Base-by-base conservation (phyloP, 371 early-diverging fungal genomes). In the Syncephalastrum sp. region DNA sequence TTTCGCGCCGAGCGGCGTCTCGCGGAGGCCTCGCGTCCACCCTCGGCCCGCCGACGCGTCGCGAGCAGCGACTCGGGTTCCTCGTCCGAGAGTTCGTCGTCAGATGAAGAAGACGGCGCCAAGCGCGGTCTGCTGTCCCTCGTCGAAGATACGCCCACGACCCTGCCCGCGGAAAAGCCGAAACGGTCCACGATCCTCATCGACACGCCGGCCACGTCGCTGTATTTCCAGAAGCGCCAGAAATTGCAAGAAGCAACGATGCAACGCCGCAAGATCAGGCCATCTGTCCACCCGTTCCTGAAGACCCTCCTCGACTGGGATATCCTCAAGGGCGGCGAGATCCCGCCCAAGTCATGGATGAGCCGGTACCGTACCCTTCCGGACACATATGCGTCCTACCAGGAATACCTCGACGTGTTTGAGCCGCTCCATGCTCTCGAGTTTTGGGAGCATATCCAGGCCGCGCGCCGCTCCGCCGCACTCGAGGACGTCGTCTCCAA, bases 361-460 rank as follows among this genome's bases (percentile, higher is more conserved):
- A 53, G 46, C 29, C 64, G 58, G 29, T 74, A 75, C 19, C 70
- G 56, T 5, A 15, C 44, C 3, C 81, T 96, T 3, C 86, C 88
- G 0, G 69, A 84, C 8, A 59, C 42, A 1, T 96, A 92, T 54
- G 56, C 68, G 0, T 67, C 74, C 17, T 79, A 77, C 24, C 61
- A 76, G 8, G 82, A 86, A 44, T 97, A 97, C 62, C 63, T 68
- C 4, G 50, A 58, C 8, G 65, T 74, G 1, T 91, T 96, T 63
- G 94, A 94, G 66, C 95, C 95, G 0, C 63, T 97, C 44, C 53
- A 94, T 44, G 57, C 94, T 15, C 64, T 93, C 7, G 98, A 97
- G 68, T 82, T 87, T 47, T 95, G 95, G 94, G 78, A 84, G 60
- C 92, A 92, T 58, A 62, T 96, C 24, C 65, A 83, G 56, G 80